phyloP scores from a whole-genome alignment of 257 asterid genomes.

The Scutellaria baicalensis region DNA sequence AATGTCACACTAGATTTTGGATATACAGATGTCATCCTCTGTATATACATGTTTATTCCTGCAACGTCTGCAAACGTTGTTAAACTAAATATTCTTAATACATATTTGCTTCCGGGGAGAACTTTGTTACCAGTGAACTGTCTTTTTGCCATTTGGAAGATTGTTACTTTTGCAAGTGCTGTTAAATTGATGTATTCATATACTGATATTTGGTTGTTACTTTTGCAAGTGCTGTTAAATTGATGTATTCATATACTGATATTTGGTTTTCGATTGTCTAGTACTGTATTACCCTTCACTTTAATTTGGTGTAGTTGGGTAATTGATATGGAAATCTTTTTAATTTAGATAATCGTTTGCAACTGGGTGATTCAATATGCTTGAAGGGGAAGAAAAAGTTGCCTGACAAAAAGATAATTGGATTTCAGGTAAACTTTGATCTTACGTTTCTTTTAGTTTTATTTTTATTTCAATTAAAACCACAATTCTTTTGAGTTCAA shows the following conservation, averaged over 20 bases:
- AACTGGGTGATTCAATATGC: slow-evolving; percentile 58
- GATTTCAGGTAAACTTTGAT: slow-evolving; percentile 59
- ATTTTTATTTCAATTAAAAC: not conserved
- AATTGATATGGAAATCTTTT: not conserved
- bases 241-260: not conserved
- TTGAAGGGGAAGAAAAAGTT: slow-evolving; percentile 66
- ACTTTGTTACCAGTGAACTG: too few species aligned
- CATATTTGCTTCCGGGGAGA: too few species aligned
- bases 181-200: not conserved
- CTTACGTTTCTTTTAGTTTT: not conserved
- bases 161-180: too few species aligned
- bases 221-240: too few species aligned
- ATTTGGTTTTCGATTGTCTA: not conserved
- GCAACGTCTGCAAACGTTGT: too few species aligned
- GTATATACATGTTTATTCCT: too few species aligned
- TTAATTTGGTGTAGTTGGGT: not conserved
- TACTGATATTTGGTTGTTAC: not conserved
- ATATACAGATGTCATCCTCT: too few species aligned
- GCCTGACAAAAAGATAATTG: slow-evolving; percentile 68
- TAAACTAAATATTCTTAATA: too few species aligned
- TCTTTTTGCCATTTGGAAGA: too few species aligned
- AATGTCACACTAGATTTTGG: too few species aligned
- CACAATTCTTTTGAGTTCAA: not conserved
- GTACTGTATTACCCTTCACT: not conserved
- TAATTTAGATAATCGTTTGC: slow-evolving; percentile 50